Base-by-base conservation (phyloP, 805 yeast genomes). In the Cyberlindnera lachancei region DNA sequence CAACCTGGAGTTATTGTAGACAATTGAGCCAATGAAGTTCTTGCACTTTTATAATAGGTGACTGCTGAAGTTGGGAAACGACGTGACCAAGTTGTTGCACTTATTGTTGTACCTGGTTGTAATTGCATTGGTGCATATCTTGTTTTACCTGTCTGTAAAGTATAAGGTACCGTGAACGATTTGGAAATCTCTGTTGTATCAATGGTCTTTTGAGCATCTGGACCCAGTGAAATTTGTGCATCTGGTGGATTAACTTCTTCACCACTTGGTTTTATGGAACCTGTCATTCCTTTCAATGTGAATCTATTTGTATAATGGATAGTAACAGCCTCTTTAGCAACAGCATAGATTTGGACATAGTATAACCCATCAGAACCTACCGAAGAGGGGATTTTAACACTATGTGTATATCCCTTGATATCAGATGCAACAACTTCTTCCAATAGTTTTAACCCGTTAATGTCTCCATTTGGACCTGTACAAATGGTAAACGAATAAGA, bases 81-180 rank as follows among this genome's bases (percentile, higher is more conserved):
- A 46, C 78, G 68, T 4, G 79, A 54, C 79, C 88, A 80, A 5
- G 78, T 59, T 4, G 82, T 68, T 4, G 55, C 42, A 1, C 95
- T 82, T 18, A 85, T 72, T 8, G 62, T 64, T 2, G 83, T 52
- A 4, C 80, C 83, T 8, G 98, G 96, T 57, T 86, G 95, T 37
- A 66, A 55, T 60, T 88, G 96, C 95, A 87, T 85, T 31, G 96
- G 96, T 2, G 96, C 96, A 56, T 63, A 84, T 50, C 88, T 71
- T 7, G 82, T 74, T 18, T 44, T 56, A 18, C 95, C 95, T 1
- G 90, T 79, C 63, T 90, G 97, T 44, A 50, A 44, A 4, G 86
- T 73, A 59, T 88, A 90, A 2, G 90, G 68, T 9, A 87, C 58
- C 3, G 75, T 44, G 51, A 79, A 79, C 4, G 85, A 76, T 11